Conservation (phyloP, 2,329 filamentous ascomycete species). For the Akanthomyces muscarius region DNA sequence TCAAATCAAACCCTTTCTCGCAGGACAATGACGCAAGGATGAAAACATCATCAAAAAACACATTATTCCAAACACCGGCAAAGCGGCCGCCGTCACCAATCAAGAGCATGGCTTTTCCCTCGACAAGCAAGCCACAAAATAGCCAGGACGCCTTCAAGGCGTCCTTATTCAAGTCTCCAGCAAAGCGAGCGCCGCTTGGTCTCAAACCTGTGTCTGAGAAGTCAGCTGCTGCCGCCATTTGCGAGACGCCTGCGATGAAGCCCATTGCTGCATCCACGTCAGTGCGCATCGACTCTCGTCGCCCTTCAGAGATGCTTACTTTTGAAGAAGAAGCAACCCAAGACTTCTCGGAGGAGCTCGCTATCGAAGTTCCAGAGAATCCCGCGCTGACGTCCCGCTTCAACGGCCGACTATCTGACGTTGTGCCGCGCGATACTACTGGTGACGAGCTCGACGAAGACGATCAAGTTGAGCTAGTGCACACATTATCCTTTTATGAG, state of each 20-base stretch:
- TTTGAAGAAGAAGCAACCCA: conserved; percentile 30
- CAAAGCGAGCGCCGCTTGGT: conserved; percentile 41
- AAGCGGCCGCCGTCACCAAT: conserved; percentile 46
- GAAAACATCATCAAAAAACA: conserved; percentile 32
- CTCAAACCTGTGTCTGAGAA: conserved; percentile 32
- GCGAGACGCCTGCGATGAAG: conserved; percentile 34
- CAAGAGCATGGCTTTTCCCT: conserved; percentile 33
- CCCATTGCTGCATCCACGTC: conserved; percentile 33
- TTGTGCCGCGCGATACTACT: conserved; percentile 38
- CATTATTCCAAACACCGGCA: conserved; percentile 47
- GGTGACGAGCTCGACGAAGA: conserved; percentile 31
- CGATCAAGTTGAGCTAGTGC: conserved; percentile 18
- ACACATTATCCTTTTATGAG: conserved; percentile 10
- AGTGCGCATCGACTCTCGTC: conserved; percentile 23
- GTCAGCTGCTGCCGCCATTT: conserved; percentile 20
- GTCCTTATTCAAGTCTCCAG: conserved; percentile 49
- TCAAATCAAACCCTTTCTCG: conserved; percentile 24
- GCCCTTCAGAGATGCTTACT: conserved; percentile 37
- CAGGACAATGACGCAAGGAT: conserved; percentile 15
- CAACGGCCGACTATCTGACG: conserved; percentile 43
- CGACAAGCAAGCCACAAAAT: conserved; percentile 27
- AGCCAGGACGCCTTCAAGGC: conserved; percentile 41
- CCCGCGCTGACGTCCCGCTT: conserved; percentile 37
- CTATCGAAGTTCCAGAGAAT: conserved; percentile 31
- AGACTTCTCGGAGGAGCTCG: conserved; percentile 22